phyloP scores from a whole-genome alignment of 1,284 basidiomycete genomes.

The Apiotrichum veenhuisii region DNA sequence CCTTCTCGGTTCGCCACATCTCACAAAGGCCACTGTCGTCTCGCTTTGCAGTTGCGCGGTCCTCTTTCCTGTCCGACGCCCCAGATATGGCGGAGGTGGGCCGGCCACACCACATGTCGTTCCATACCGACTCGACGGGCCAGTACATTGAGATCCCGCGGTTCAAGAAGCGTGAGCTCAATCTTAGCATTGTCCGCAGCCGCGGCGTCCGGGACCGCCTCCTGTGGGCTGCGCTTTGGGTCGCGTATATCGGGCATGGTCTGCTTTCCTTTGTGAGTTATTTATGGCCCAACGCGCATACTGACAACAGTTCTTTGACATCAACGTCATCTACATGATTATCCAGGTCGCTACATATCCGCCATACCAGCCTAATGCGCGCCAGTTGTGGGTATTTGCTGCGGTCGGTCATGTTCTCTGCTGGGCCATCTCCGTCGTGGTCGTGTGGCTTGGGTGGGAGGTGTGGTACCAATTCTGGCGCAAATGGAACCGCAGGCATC shows the following conservation, averaged over 20 bases:
- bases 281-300: background rate
- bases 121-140: conserved; percentile 7
- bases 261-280: conserved; percentile 28
- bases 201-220: conserved; percentile 17
- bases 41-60: background rate
- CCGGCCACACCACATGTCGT: conserved; percentile 1
- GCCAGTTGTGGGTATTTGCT: conserved; percentile 32
- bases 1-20: background rate
- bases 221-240: conserved; percentile 30
- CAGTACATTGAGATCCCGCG: conserved; percentile 39
- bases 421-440: conserved; percentile 67
- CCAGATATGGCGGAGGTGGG: background rate
- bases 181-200: conserved; percentile 30
- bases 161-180: conserved; percentile 39
- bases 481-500: conserved; percentile 79
- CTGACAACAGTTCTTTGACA: conserved; percentile 38
- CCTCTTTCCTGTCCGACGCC: background rate
- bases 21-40: background rate
- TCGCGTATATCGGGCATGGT: conserved; percentile 21
- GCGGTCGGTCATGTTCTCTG: conserved; percentile 56
- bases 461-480: conserved; percentile 71
- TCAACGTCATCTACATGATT: conserved; percentile 36
- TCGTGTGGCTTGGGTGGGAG: conserved; percentile 76
- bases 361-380: conserved; percentile 10
- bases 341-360: conserved; percentile 32